Evolutionary conservation across 1,139 yeast genomes (phyloP).

Genomic region (Geotrichum aggregatum): DNA sequence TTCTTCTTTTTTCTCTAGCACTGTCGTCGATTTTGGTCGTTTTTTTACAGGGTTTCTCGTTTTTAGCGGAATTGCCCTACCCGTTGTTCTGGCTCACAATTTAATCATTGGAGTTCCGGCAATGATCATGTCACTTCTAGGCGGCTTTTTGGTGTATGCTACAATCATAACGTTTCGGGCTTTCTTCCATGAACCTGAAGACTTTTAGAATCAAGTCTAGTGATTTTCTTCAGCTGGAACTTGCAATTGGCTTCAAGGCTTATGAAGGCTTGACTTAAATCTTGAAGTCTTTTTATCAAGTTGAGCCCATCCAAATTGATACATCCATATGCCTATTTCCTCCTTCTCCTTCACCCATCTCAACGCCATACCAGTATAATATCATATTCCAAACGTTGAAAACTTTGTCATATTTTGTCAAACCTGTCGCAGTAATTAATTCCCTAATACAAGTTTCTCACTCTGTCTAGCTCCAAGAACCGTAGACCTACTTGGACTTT

Average conservation of each 20-base stretch:
- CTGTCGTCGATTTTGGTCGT: constrained; percentile 59
- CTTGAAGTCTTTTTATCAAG: too few species aligned
- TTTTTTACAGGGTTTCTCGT: constrained; percentile 65
- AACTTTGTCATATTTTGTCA: too few species aligned
- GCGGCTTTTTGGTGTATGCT: constrained; percentile 67
- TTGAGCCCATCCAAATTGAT: too few species aligned
- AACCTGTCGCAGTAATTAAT: too few species aligned
- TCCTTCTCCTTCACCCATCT: not conserved
- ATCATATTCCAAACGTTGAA: not conserved
- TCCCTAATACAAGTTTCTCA: too few species aligned
- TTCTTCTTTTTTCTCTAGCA: constrained; percentile 26
- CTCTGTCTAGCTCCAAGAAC: too few species aligned
- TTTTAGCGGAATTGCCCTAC: constrained; percentile 62
- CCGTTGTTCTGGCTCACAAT: constrained; percentile 63
- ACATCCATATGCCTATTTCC: too few species aligned
- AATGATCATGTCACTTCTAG: constrained; percentile 57
- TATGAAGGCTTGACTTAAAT: too few species aligned
- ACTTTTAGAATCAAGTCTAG: constrained; percentile 39
- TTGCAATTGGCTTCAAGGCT: too few species aligned
- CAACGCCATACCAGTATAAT: not conserved
- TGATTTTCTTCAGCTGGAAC: too few species aligned
- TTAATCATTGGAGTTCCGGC: constrained; percentile 57
- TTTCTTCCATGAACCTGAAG: constrained; percentile 61
- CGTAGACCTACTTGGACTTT: not conserved
- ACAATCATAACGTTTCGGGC: constrained; percentile 70